Base-by-base conservation (phyloP, 2,329 filamentous ascomycete species). In the Stagonosporopsis vannaccii region DNA sequence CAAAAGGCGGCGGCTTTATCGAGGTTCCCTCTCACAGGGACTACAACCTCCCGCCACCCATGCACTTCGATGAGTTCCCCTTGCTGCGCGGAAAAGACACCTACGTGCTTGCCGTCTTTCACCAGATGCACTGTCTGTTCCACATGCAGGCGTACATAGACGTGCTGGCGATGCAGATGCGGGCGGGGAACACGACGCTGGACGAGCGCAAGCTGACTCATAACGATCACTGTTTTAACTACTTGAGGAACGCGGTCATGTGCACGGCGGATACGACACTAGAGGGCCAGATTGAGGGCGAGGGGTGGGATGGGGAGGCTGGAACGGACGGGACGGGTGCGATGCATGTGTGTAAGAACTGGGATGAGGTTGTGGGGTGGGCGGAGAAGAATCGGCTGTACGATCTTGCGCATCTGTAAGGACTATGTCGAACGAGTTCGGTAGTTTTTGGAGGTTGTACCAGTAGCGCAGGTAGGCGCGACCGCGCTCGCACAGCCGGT, bases 211-310 rank as follows among this genome's bases (percentile, higher is more conserved):
- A 53, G 26, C 44, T 70, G n/a, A 48, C 48, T 36, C 69, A 72
- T 26, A 70, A 67, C 32, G 67, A 70, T 32, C 69, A 72, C 35
- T 72, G 69, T 46, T 65, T 70, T 43, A 64, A 70, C 32, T 72
- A 72, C 40, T 26, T 72, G 26, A 50, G 67, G 25, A 68, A 68
- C 39, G 62, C 67, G 9, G 43, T 71, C 12, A 60, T 69, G 60
- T 72, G 68, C 32, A 53, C 42, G 26, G 68, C 64, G 6, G 67
- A 72, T 52, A 66, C 65, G 33, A 62, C 66, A 22, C 51, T 72
- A 1, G 69, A 72, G 47, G 69, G 68, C 2, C 61, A 67, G 52
- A 40, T 48, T 13, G 51, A 56, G 30, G 41, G 56, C 3, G 19
- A 48, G 9, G 42, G 23, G 6, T 30, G 36, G 35, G 40, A 60